phyloP scores from a whole-genome alignment of 192 early-diverging fungal species.

The Chytriomyces hyalinus region DNA sequence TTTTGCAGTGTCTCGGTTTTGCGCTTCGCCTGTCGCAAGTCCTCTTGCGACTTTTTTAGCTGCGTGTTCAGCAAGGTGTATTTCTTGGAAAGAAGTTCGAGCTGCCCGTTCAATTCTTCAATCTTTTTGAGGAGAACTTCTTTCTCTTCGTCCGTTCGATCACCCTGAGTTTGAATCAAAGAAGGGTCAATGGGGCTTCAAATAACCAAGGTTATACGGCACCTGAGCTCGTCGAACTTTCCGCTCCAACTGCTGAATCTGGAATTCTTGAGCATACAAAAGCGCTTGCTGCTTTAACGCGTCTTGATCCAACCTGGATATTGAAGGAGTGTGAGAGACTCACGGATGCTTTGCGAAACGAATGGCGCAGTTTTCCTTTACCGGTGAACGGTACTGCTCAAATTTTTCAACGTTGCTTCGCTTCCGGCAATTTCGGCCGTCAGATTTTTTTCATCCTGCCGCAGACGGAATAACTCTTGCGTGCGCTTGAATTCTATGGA shows the following conservation, averaged over 20 bases:
- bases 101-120: constrained; percentile 48
- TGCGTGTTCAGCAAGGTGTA: constrained; percentile 57
- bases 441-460: constrained; percentile 62
- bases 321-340: neutral
- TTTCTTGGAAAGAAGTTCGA: constrained; percentile 52
- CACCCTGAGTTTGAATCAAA: constrained; percentile 43
- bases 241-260: constrained; percentile 67
- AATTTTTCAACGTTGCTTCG: constrained; percentile 56
- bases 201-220: neutral
- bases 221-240: constrained; percentile 61
- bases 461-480: constrained; percentile 60
- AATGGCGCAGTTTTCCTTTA: constrained; percentile 3
- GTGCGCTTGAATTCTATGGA: constrained; percentile 59
- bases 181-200: neutral
- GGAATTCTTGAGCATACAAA: constrained; percentile 63
- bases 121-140: constrained; percentile 56
- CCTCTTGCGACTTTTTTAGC: constrained; percentile 65
- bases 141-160: constrained; percentile 69
- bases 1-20: constrained; percentile 55
- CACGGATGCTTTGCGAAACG: neutral
- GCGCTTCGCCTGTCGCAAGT: constrained; percentile 55
- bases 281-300: constrained; percentile 62
- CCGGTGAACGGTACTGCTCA: constrained; percentile 57
- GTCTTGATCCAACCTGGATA: constrained; percentile 58
- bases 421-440: constrained; percentile 59